Percentiles rank a stretch among this genome's conserved stretches.
These are phyloP conservation scores for Monosporozyma solicola DNA, from an alignment of 805 yeast species.

Conservation along the genomic window DNA sequence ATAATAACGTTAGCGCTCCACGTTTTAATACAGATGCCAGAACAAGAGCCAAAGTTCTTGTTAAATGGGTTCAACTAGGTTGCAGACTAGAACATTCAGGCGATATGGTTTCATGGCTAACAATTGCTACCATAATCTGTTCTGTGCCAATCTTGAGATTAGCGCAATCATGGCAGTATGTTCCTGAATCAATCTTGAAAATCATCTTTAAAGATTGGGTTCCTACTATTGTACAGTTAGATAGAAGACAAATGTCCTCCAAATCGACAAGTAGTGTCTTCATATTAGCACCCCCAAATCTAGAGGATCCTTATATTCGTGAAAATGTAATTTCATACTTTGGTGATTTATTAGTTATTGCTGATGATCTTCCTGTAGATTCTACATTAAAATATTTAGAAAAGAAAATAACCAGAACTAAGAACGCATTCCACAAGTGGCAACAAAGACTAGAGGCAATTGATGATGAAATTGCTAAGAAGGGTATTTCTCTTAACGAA, in stretches of 20 bases:
- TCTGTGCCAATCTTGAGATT: slow-evolving; percentile 75
- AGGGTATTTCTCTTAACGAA: not conserved
- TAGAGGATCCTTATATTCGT: slow-evolving; percentile 69
- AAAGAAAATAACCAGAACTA: slow-evolving; percentile 55
- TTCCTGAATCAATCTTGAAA: slow-evolving; percentile 49
- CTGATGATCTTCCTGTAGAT: slow-evolving; percentile 22
- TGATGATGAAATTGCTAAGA: slow-evolving; percentile 1
- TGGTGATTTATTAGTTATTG: slow-evolving; percentile 65
- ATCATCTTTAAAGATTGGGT: slow-evolving; percentile 78
- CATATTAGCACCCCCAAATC: slow-evolving; percentile 78
- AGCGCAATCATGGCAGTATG: slow-evolving; percentile 63
- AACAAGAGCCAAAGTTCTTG: slow-evolving; percentile 54
- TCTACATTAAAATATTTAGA: slow-evolving; percentile 42
- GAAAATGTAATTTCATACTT: slow-evolving; percentile 79
- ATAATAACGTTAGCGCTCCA: not conserved
- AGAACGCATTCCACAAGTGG: slow-evolving; percentile 77
- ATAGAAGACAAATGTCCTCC: slow-evolving; percentile 57
- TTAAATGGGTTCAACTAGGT: slow-evolving; percentile 83
- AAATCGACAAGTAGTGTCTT: slow-evolving; percentile 47
- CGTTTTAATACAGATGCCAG: slow-evolving; percentile 5
- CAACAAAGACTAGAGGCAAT: slow-evolving; percentile 44
- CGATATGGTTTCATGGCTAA: slow-evolving; percentile 91
- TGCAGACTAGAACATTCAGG: slow-evolving; percentile 68
- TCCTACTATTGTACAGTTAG: slow-evolving; percentile 82
- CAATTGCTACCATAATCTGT: slow-evolving; percentile 74